These are phyloP conservation scores for Paecilomyces dactylethromorphus DNA, from an alignment of 2,329 filamentous ascomycete genomes.

Conservation along the genomic window DNA sequence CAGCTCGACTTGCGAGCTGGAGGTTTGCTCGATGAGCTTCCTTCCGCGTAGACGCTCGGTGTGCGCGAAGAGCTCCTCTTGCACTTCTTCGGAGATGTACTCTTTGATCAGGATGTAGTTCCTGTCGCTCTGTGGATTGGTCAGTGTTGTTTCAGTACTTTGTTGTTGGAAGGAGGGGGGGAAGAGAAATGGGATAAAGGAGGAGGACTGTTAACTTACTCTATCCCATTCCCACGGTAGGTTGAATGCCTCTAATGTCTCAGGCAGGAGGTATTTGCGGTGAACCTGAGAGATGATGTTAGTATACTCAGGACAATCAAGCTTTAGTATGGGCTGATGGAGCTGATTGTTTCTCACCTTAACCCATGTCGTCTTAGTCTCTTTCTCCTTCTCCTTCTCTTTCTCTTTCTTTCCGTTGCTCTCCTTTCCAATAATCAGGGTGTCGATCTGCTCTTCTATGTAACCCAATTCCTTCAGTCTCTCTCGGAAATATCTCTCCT, in stretches of 20 bases:
- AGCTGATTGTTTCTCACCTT: conserved; percentile 25
- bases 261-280: conserved; percentile 39
- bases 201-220: conserved; percentile 23
- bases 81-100: conserved; percentile 65
- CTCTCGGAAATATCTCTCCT: conserved; percentile 45
- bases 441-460: conserved; percentile 36
- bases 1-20: conserved; percentile 32
- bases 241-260: conserved; percentile 40
- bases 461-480: conserved; percentile 35
- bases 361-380: conserved; percentile 33
- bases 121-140: conserved; percentile 44
- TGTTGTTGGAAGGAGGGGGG: conserved; percentile 17
- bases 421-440: conserved; percentile 33
- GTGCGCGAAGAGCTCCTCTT: conserved; percentile 66
- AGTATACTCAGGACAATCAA: background rate
- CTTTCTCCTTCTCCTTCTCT: conserved; percentile 13
- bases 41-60: conserved; percentile 59
- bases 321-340: background rate
- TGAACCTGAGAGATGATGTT: conserved; percentile 30
- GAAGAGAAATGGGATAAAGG: conserved; percentile 1
- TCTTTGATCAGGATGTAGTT: conserved; percentile 68
- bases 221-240: conserved; percentile 42
- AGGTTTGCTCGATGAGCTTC: conserved; percentile 28
- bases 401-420: conserved; percentile 21
- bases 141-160: background rate